phyloP scores from a whole-genome alignment of 1,284 basidiomycete genomes.

The Irpex lacteus region DNA sequence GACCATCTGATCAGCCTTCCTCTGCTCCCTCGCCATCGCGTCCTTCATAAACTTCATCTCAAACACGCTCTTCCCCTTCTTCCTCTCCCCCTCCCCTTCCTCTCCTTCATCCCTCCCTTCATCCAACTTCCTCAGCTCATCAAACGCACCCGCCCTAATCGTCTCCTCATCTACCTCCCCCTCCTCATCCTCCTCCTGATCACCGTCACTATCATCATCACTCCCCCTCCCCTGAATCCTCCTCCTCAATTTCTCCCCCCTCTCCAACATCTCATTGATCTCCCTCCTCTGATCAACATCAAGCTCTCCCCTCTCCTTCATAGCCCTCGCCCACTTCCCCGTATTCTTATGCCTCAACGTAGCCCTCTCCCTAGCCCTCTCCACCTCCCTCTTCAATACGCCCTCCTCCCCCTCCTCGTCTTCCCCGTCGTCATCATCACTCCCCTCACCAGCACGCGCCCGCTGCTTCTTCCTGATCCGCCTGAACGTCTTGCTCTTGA shows the following conservation, averaged over 20 bases:
- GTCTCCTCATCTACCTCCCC: constrained; percentile 37
- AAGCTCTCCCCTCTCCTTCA: constrained; percentile 62
- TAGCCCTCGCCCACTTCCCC: constrained; percentile 77
- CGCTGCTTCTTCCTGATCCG: constrained; percentile 42
- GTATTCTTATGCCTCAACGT: constrained; percentile 83
- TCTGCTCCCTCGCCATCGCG: constrained; percentile 69
- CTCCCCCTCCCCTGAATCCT: constrained; percentile 69
- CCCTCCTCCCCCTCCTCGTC: constrained; percentile 56
- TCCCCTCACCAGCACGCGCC: constrained; percentile 30
- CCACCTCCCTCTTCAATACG: constrained; percentile 69
- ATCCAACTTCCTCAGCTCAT: constrained; percentile 59
- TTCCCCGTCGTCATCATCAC: constrained; percentile 31
- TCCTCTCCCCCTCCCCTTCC: constrained; percentile 32
- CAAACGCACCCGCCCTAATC: constrained; percentile 68
- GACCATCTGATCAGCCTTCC: constrained; percentile 54
- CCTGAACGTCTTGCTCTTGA: too few species aligned
- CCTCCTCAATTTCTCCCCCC: constrained; percentile 59
- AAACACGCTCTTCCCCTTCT: constrained; percentile 69
- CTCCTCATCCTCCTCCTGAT: constrained; percentile 45
- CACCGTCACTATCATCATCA: constrained; percentile 45
- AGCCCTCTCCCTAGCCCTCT: constrained; percentile 82
- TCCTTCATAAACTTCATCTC: constrained; percentile 97
- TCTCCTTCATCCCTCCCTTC: constrained; percentile 34
- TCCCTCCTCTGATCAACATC: constrained; percentile 68
- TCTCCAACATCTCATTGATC: constrained; percentile 76